phyloP scores from a whole-genome alignment of 441 rosid genomes.

The Bruguiera hainesii region DNA sequence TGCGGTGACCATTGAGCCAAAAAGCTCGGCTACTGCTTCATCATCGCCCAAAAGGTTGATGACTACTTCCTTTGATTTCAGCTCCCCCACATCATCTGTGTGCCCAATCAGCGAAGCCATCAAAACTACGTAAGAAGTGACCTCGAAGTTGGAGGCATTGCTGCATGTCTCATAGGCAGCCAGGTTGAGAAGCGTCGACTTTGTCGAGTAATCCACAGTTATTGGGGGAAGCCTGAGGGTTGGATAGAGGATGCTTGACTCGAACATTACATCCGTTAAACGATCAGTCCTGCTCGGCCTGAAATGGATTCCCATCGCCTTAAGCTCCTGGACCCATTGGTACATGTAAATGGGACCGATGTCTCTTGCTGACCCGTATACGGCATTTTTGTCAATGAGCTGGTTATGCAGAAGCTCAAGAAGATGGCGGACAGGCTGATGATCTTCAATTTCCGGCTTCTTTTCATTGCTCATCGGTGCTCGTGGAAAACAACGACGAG shows the following conservation, averaged over 20 bases:
- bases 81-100: conserved; percentile 19
- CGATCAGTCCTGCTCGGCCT: background rate
- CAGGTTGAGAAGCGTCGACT: background rate
- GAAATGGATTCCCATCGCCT: background rate
- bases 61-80: conserved; percentile 15
- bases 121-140: conserved; percentile 25
- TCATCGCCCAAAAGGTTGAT: conserved; percentile 17
- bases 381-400: background rate
- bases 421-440: too few relatives aligned
- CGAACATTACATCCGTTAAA: background rate
- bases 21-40: conserved; percentile 18
- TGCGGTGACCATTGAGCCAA: background rate
- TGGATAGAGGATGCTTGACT: background rate
- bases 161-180: background rate
- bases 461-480: too few relatives aligned
- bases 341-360: background rate
- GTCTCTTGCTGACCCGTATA: background rate
- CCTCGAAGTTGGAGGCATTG: background rate
- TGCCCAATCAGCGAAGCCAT: conserved; percentile 21
- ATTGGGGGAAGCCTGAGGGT: background rate
- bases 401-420: background rate
- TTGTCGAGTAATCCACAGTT: background rate
- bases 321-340: background rate
- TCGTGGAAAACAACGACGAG: too few relatives aligned
- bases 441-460: too few relatives aligned